phyloP scores from a whole-genome alignment of 148 eudicot species.

The Rhododendron williamsianum region DNA sequence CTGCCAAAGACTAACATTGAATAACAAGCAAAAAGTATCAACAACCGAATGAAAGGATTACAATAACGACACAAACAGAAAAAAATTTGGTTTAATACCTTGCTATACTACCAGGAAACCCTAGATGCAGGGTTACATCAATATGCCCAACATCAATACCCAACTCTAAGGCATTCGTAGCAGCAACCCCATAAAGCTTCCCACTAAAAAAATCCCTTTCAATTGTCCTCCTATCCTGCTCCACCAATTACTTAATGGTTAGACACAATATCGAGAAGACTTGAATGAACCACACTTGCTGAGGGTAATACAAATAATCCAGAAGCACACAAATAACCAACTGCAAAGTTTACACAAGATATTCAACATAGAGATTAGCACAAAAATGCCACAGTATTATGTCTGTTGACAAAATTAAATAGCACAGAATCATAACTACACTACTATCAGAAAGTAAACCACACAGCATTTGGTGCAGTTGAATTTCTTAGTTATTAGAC shows the following conservation, averaged over 20 bases:
- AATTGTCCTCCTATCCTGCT: conserved; percentile 84
- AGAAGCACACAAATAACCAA: not conserved
- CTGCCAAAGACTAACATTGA: conserved; percentile 71
- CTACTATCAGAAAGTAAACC: not conserved
- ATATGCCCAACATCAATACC: conserved; percentile 96
- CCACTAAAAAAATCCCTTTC: conserved; percentile 77
- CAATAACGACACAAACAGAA: conserved; percentile 12
- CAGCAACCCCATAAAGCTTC: conserved; percentile 78
- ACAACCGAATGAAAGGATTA: not conserved
- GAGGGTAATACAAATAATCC: not conserved
- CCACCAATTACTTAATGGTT: conserved; percentile 19
- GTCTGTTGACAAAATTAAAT: not conserved
- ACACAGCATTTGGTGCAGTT: not conserved
- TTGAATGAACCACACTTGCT: not conserved
- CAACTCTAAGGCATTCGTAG: conserved; percentile 95
- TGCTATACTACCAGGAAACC: conserved; percentile 95
- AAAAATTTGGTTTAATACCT: conserved; percentile 42
- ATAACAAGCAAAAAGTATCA: conserved; percentile 7
- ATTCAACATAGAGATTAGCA: not conserved
- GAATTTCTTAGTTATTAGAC: not conserved
- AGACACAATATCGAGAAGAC: not conserved
- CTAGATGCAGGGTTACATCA: conserved; percentile 91
- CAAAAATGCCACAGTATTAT: not conserved
- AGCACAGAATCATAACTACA: not conserved
- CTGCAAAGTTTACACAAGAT: not conserved